These are phyloP conservation scores for Cladosporium sp. DNA, from an alignment of 2,329 filamentous ascomycete genomes.

Conservation along the genomic window DNA sequence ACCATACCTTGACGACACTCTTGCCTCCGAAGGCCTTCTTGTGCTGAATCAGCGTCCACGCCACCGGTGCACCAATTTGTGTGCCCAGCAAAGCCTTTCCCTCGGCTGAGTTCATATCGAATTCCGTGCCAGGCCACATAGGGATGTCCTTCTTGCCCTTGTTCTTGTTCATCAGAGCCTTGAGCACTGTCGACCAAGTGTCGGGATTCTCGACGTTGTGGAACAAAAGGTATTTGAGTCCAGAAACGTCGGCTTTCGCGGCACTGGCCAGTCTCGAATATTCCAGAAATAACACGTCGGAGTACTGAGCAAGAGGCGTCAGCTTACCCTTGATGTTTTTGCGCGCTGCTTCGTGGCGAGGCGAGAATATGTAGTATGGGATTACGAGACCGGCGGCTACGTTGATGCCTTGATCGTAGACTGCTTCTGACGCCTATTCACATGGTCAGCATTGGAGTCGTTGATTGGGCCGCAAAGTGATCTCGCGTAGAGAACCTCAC, in stretches of 20 bases:
- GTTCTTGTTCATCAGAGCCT: constrained; percentile 9
- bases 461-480: too few species aligned
- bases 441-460: not conserved
- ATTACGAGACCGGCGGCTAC: constrained; percentile 6
- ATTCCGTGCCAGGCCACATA: constrained; percentile 6
- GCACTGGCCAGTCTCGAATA: constrained; percentile 7
- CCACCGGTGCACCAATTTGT: constrained; percentile 10
- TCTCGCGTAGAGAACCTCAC: not conserved
- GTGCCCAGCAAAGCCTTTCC: constrained; percentile 13
- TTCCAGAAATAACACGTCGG: constrained; percentile 11
- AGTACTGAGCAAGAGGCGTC: constrained; percentile 11
- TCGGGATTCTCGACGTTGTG: constrained; percentile 7
- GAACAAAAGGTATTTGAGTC: constrained; percentile 9
- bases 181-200: constrained; percentile 9
- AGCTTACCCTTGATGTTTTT: constrained; percentile 7
- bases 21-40: constrained; percentile 4
- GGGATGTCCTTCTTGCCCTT: constrained; percentile 10
- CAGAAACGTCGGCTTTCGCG: not conserved
- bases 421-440: not conserved
- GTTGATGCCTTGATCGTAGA: constrained; percentile 16
- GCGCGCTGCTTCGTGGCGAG: constrained; percentile 1
- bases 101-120: not conserved
- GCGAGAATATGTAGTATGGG: constrained; percentile 14
- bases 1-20: constrained; percentile 10
- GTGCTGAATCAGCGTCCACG: constrained; percentile 18